A percentile compares a stretch with the other conserved stretches of the same genome.
Conservation (phyloP, 768 basidiomycete species). For the Gyrodon lividus region DNA sequence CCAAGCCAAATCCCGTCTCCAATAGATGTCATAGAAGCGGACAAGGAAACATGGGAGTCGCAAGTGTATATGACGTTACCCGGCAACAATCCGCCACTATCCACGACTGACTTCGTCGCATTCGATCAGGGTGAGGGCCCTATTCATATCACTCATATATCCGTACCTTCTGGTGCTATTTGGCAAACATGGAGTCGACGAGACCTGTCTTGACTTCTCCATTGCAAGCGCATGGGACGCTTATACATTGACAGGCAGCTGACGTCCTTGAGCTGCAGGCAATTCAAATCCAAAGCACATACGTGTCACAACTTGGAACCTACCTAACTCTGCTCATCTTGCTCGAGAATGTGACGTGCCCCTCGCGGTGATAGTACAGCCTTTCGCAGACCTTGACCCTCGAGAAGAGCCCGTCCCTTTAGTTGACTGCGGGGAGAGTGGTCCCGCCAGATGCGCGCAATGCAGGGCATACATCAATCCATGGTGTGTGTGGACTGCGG, state of each 20-base stretch:
- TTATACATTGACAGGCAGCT: slow-evolving; percentile 6
- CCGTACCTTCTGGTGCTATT: background rate
- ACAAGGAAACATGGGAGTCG: slow-evolving; percentile 76
- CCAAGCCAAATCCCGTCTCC: slow-evolving; percentile 91
- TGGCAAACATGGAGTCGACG: background rate
- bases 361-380: slow-evolving; percentile 81
- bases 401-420: slow-evolving; percentile 79
- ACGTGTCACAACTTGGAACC: slow-evolving; percentile 84
- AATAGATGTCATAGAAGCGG: slow-evolving; percentile 71
- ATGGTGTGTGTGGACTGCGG: slow-evolving; percentile 83
- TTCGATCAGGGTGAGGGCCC: slow-evolving; percentile 76
- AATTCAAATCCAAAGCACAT: slow-evolving; percentile 92
- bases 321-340: slow-evolving; percentile 79
- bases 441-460: slow-evolving; percentile 79
- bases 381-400: slow-evolving; percentile 79
- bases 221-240: background rate
- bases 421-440: slow-evolving; percentile 65
- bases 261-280: slow-evolving; percentile 41
- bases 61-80: slow-evolving; percentile 65
- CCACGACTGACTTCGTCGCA: slow-evolving; percentile 85
- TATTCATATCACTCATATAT: background rate
- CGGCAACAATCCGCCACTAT: slow-evolving; percentile 68
- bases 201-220: background rate
- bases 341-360: slow-evolving; percentile 83
- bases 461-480: slow-evolving; percentile 94